These are phyloP conservation scores for Fusarium paranaense DNA, from an alignment of 2,329 filamentous ascomycete species.

Conservation along the genomic window DNA sequence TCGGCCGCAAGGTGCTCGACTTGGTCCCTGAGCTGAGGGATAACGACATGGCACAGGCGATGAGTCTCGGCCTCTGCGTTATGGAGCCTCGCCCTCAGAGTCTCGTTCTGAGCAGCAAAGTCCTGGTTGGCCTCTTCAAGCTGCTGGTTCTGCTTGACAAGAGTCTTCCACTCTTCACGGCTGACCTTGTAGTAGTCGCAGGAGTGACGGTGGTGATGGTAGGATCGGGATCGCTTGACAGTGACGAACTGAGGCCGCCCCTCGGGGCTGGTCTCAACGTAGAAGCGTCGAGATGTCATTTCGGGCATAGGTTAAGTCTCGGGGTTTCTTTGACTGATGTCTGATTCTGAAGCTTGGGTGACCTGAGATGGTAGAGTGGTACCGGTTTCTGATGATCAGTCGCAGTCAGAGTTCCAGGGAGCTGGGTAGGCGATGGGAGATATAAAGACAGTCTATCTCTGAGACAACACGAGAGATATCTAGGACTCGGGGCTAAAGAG, in stretches of 20 bases:
- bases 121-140: slow-evolving; percentile 51
- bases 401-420: slow-evolving; percentile 1
- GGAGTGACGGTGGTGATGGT: slow-evolving; percentile 48
- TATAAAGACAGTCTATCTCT: slow-evolving; percentile 19
- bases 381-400: neutral
- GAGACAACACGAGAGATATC: neutral
- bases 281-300: slow-evolving; percentile 52
- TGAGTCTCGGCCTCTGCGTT: slow-evolving; percentile 51
- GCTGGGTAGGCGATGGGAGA: slow-evolving; percentile 7
- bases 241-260: slow-evolving; percentile 53
- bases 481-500: slow-evolving; percentile 7
- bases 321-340: neutral
- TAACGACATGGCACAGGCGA: slow-evolving; percentile 46
- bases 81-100: slow-evolving; percentile 52
- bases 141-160: slow-evolving; percentile 51
- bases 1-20: slow-evolving; percentile 52
- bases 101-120: slow-evolving; percentile 47
- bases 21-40: slow-evolving; percentile 53
- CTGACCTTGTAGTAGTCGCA: slow-evolving; percentile 52
- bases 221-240: slow-evolving; percentile 54
- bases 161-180: slow-evolving; percentile 51
- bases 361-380: neutral
- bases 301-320: slow-evolving; percentile 4
- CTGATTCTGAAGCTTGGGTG: neutral
- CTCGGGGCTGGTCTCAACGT: slow-evolving; percentile 50